These are phyloP conservation scores for Parasitella parasitica DNA, from an alignment of 371 early-diverging fungal species.

Conservation along the genomic window DNA sequence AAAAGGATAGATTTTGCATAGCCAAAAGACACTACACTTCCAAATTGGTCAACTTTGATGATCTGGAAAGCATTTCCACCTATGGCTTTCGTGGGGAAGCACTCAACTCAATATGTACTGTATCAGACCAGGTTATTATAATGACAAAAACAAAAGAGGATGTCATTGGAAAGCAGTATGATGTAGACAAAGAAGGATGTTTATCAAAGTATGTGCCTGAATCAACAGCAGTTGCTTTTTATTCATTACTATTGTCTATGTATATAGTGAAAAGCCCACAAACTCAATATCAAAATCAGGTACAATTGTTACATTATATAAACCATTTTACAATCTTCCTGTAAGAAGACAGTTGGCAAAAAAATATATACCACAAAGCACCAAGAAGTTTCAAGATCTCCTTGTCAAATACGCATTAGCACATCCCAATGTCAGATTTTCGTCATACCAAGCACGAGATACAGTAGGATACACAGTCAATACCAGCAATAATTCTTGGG, in stretches of 20 bases:
- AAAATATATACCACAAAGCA: slow-evolving; percentile 14
- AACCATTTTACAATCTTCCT: slow-evolving; percentile 44
- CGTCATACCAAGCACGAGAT: slow-evolving; percentile 14
- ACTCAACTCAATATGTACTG: slow-evolving; percentile 51
- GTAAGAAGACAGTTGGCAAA: slow-evolving; percentile 45
- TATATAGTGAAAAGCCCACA: background rate
- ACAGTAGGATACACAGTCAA: slow-evolving; percentile 5
- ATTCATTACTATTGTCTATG: background rate
- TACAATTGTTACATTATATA: slow-evolving; percentile 32
- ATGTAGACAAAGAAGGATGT: slow-evolving; percentile 28
- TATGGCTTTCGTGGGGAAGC: slow-evolving; percentile 78
- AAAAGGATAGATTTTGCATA: slow-evolving; percentile 36
- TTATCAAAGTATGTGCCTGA: slow-evolving; percentile 23
- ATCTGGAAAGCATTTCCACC: slow-evolving; percentile 48
- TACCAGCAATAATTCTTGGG: slow-evolving; percentile 19
- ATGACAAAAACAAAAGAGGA: slow-evolving; percentile 41
- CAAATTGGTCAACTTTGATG: slow-evolving; percentile 65
- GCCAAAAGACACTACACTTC: slow-evolving; percentile 68
- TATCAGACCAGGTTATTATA: slow-evolving; percentile 30
- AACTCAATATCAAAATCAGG: slow-evolving; percentile 21
- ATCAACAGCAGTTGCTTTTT: background rate
- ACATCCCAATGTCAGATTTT: slow-evolving; percentile 36
- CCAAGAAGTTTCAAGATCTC: slow-evolving; percentile 30
- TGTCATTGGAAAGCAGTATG: slow-evolving; percentile 29
- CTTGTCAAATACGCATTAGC: slow-evolving; percentile 30